A percentile compares a stretch with the other conserved stretches of the same genome.
These are phyloP conservation scores for Chlorella variabilis DNA, from an alignment of 163 green algal species.

Conservation along the genomic window DNA sequence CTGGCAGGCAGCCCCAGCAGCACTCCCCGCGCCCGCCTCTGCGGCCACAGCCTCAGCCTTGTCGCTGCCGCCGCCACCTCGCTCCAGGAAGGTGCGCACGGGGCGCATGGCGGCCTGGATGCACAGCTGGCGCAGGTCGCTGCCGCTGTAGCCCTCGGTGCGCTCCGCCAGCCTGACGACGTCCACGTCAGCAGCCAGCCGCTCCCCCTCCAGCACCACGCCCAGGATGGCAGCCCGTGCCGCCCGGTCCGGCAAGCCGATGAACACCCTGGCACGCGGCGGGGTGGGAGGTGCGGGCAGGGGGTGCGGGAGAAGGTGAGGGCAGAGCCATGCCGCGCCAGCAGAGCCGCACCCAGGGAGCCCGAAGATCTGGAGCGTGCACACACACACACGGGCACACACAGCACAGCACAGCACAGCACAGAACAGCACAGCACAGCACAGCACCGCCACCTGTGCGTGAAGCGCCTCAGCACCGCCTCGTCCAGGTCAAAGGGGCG, in stretches of 20 bases:
- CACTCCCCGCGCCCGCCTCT: background rate
- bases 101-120: constrained; percentile 62
- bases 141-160: constrained; percentile 80
- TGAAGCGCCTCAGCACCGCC: constrained; percentile 83
- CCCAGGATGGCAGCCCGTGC: constrained; percentile 83
- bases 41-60: background rate
- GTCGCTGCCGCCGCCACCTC: background rate
- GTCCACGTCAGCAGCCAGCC: constrained; percentile 68
- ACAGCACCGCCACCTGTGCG: background rate
- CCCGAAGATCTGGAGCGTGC: no score
- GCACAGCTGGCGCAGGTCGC: constrained; percentile 80
- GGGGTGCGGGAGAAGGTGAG: background rate
- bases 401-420: no score
- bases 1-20: no score
- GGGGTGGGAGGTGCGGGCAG: background rate
- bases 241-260: constrained; percentile 78
- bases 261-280: constrained; percentile 65
- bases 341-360: no score
- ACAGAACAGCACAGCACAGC: background rate
- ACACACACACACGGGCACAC: no score
- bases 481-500: constrained; percentile 91
- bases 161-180: constrained; percentile 82
- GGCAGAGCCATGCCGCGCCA: no score
- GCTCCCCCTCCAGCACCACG: constrained; percentile 42
- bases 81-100: constrained; percentile 55